These are phyloP conservation scores for Chara braunii DNA, from an alignment of 139 green algal genomes.

Conservation along the genomic window DNA sequence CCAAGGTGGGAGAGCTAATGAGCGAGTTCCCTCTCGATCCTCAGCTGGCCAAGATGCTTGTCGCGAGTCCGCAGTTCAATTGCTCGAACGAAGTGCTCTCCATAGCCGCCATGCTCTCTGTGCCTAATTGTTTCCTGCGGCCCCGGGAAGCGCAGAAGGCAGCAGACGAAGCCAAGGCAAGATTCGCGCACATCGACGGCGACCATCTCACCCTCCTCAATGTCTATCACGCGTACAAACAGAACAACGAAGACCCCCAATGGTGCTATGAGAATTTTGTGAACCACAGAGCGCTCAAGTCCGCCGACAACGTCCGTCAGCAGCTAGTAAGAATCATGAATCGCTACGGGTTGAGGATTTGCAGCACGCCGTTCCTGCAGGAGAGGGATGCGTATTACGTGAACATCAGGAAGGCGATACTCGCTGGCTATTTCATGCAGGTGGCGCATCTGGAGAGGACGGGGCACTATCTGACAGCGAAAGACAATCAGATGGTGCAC, in stretches of 20 bases:
- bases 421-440: slow-evolving; percentile 95
- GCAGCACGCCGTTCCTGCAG: slow-evolving; percentile 76
- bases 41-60: slow-evolving; percentile 95
- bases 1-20: slow-evolving; percentile 80
- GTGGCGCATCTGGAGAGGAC: slow-evolving; percentile 82
- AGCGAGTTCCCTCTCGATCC: slow-evolving; percentile 96
- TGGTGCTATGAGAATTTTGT: slow-evolving; percentile 98
- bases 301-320: slow-evolving; percentile 83
- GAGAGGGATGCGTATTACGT: slow-evolving; percentile 75
- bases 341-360: slow-evolving; percentile 54
- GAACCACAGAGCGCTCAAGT: slow-evolving; percentile 83
- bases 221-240: slow-evolving; percentile 97
- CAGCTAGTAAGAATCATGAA: slow-evolving; percentile 70
- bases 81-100: slow-evolving; percentile 96
- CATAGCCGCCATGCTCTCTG: slow-evolving; percentile 87
- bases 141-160: slow-evolving; percentile 77
- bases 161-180: slow-evolving; percentile 90
- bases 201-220: slow-evolving; percentile 98
- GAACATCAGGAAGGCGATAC: slow-evolving; percentile 95
- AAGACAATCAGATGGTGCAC: slow-evolving; percentile 93
- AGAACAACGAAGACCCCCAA: slow-evolving; percentile 54
- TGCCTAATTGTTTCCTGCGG: slow-evolving; percentile 88
- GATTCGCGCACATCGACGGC: slow-evolving; percentile 90
- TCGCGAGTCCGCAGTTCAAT: slow-evolving; percentile 78
- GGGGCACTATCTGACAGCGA: slow-evolving; percentile 96